Percentiles rank a stretch among this genome's conserved stretches.
Evolutionary conservation across 768 basidiomycete genomes (phyloP).

Genomic region (Naematelia encephala): DNA sequence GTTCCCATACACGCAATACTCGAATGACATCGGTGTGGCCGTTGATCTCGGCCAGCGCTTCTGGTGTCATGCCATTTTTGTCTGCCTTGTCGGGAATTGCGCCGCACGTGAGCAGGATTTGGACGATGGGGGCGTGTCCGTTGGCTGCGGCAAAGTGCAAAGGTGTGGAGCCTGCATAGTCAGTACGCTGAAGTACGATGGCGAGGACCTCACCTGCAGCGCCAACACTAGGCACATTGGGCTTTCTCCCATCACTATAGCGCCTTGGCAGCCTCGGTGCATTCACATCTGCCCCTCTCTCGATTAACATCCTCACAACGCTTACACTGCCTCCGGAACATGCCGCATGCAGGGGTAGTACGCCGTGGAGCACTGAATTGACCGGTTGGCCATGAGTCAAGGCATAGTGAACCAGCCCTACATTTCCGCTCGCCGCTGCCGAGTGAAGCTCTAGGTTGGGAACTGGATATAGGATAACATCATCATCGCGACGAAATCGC

Average conservation of each 20-base stretch:
- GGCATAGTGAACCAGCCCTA: conserved; percentile 60
- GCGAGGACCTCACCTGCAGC: conserved; percentile 45
- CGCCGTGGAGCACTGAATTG: conserved; percentile 92
- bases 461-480: conserved; percentile 25
- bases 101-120: conserved; percentile 75
- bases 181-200: conserved; percentile 2
- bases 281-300: conserved; percentile 96
- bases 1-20: conserved; percentile 63
- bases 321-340: conserved; percentile 83
- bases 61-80: conserved; percentile 87
- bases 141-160: conserved; percentile 97
- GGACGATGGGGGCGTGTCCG: conserved; percentile 74
- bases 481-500: background rate
- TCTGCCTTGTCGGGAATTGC: conserved; percentile 77
- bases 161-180: conserved; percentile 70
- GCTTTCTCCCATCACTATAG: conserved; percentile 52
- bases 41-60: conserved; percentile 73
- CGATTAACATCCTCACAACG: conserved; percentile 83
- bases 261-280: conserved; percentile 65
- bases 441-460: conserved; percentile 55
- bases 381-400: conserved; percentile 90
- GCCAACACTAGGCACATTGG: conserved; percentile 44
- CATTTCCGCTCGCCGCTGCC: conserved; percentile 64
- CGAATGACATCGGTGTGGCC: conserved; percentile 76
- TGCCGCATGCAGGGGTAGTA: conserved; percentile 94